Base-by-base conservation (phyloP, 495 filamentous ascomycete species). In the Terfezia claveryi region DNA sequence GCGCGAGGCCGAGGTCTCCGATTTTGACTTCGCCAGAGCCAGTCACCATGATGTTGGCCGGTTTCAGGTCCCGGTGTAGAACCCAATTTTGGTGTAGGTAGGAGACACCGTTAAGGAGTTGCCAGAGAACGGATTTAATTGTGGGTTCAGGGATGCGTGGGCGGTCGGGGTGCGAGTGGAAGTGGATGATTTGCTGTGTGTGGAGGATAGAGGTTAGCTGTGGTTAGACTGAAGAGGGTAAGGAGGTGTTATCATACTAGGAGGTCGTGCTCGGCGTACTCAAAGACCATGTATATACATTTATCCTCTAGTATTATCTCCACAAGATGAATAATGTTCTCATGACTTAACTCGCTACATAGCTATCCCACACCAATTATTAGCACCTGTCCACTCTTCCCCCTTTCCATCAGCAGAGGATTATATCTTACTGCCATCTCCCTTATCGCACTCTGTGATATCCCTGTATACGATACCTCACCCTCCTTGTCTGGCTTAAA, bases 401-500 rank as follows among this genome's bases (percentile, higher is more conserved):
- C 20, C 44, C 27, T 32, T 3, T 14, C 44, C 6, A 49, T 49
- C 44, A 10, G 0, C 4, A 49, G 20, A 14, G 20, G 14, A 9
- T 14, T 6, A 49, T 49, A 59, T 55, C 62, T 46, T 32, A 64
- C 62, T n/a, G 89, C 82, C 92, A 99, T 99, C 68, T 99, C 91
- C 38, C 91, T 85, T 58, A 93, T 83, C 8, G 92, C 91, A 0
- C 88, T 95, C 67, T 99, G 91, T 0, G 92, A 96, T 56, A 99
- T 91, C 57, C 91, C 91, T 7, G 91, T 94, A 68, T 99, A 99
- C 52, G 93, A 75, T 56, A 80, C 73, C 67, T 96, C 92, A 44
- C 89, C 91, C 69, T 99, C 91, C 71, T 96, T 96, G 69, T 99
- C 91, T 38, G 91, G 91, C 71, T 99, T 99, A 80, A 99, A 99